Percentiles rank a stretch among this genome's conserved stretches.
Conservation (phyloP, 2,329 filamentous ascomycete species). For the Nothophaeocryptopus gaeumannii region DNA sequence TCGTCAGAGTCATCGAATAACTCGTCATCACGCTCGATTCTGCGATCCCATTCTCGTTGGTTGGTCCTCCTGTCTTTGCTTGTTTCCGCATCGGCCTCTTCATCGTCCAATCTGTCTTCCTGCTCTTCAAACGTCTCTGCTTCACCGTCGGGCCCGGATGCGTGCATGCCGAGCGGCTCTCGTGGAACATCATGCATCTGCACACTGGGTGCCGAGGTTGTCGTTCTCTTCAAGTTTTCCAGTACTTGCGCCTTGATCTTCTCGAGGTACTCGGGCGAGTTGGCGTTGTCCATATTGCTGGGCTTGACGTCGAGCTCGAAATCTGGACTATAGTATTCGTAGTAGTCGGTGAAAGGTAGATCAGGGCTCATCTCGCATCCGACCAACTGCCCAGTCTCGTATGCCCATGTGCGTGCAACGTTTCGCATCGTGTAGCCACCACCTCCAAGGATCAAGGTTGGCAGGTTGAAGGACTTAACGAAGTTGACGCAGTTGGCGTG, state of each 20-base stretch:
- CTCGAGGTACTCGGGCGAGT: conserved; percentile 65
- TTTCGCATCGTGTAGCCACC: conserved; percentile 71
- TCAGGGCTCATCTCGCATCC: conserved; percentile 75
- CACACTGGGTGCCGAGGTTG: conserved; percentile 59
- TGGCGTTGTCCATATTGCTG: conserved; percentile 71
- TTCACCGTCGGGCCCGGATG: conserved; percentile 24
- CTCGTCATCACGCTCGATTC: conserved; percentile 69
- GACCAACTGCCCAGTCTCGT: conserved; percentile 75
- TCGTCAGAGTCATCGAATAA: conserved; percentile 79
- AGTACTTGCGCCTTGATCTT: conserved; percentile 65
- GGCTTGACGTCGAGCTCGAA: conserved; percentile 68
- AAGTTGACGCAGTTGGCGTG: conserved; percentile 69
- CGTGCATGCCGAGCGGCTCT: conserved; percentile 52
- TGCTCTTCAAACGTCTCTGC: conserved; percentile 59
- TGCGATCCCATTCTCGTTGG: conserved; percentile 77
- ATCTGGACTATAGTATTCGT: conserved; percentile 71
- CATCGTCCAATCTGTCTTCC: conserved; percentile 62
- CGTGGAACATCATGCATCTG: conserved; percentile 64
- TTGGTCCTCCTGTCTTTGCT: conserved; percentile 82
- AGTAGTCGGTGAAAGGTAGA: conserved; percentile 97
- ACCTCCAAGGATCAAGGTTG: conserved; percentile 63
- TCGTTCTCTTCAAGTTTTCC: conserved; percentile 65
- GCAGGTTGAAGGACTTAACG: conserved; percentile 65
- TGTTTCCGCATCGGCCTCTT: conserved; percentile 81
- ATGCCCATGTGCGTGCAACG: conserved; percentile 59